These are phyloP conservation scores for Aquilaria yunnanensis DNA, from an alignment of 345 rosid species.

Conservation along the genomic window DNA sequence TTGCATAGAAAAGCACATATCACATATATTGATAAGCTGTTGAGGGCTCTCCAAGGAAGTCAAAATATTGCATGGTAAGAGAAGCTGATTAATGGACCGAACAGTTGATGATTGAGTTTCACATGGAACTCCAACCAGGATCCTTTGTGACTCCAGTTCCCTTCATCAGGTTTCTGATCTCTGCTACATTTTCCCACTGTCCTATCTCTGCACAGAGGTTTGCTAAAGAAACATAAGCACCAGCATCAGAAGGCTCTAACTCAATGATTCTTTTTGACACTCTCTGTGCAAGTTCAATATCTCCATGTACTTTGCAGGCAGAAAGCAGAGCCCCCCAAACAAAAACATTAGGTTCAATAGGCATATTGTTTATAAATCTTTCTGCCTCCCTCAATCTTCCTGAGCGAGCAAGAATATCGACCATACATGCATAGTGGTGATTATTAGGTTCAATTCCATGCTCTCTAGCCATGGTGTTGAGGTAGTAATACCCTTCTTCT, in stretches of 20 bases:
- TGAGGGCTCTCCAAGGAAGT: no score
- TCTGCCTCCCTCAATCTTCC: slow-evolving; percentile 75
- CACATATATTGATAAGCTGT: no score
- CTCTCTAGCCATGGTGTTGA: slow-evolving; percentile 56
- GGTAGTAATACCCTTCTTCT: slow-evolving; percentile 53
- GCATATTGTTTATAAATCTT: slow-evolving; percentile 48
- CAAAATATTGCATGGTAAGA: no score
- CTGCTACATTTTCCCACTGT: slow-evolving; percentile 64
- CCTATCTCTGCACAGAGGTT: slow-evolving; percentile 72
- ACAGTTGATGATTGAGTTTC: slow-evolving; percentile 8
- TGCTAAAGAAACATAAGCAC: slow-evolving; percentile 65
- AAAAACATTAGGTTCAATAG: slow-evolving; percentile 52
- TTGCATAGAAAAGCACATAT: no score
- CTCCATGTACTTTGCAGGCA: slow-evolving; percentile 70
- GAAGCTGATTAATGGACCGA: no score
- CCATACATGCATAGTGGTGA: slow-evolving; percentile 71
- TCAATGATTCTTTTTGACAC: slow-evolving; percentile 58
- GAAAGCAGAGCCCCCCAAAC: slow-evolving; percentile 79
- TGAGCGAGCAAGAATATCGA: slow-evolving; percentile 74
- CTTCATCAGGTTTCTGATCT: slow-evolving; percentile 52
- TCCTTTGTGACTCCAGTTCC: slow-evolving; percentile 50
- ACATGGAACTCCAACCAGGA: slow-evolving; percentile 62
- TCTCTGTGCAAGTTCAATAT: slow-evolving; percentile 56
- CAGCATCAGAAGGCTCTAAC: slow-evolving; percentile 47
- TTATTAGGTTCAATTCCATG: slow-evolving; percentile 51